These are phyloP conservation scores for Ophiostoma sp. DNA, from an alignment of 2,329 filamentous ascomycete genomes.

Conservation along the genomic window DNA sequence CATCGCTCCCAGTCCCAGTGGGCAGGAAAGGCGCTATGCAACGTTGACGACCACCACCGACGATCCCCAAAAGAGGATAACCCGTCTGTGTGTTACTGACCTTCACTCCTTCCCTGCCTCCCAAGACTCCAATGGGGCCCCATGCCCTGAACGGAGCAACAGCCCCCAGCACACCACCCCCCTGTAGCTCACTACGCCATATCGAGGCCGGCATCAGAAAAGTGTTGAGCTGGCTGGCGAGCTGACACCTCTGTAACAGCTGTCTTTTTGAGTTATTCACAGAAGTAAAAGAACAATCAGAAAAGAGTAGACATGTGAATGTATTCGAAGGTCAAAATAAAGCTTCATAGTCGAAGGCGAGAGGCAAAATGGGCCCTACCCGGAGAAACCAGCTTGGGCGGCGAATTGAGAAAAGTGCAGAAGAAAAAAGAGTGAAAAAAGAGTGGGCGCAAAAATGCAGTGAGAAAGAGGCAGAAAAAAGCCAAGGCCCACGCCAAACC, in stretches of 20 bases:
- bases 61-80: slow-evolving; percentile 13
- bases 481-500: not conserved
- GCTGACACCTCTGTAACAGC: not conserved
- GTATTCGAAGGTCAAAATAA: not conserved
- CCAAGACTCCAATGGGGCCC: not conserved
- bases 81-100: slow-evolving; percentile 1
- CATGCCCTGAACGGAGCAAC: slow-evolving; percentile 2
- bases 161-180: not conserved
- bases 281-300: not conserved
- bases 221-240: not conserved
- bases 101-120: not conserved
- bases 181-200: slow-evolving; percentile 6
- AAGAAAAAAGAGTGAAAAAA: not conserved
- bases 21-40: slow-evolving; percentile 31
- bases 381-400: not conserved
- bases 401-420: not conserved
- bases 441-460: not conserved
- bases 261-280: not conserved
- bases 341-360: not conserved
- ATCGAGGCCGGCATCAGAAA: not conserved
- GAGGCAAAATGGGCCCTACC: not conserved
- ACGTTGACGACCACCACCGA: slow-evolving; percentile 30
- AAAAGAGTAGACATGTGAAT: not conserved
- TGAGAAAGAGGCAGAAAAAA: not conserved
- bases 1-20: slow-evolving; percentile 31